Evolutionary conservation across 148 eudicot genomes (phyloP).

Genomic region (Agrostemma githago): DNA sequence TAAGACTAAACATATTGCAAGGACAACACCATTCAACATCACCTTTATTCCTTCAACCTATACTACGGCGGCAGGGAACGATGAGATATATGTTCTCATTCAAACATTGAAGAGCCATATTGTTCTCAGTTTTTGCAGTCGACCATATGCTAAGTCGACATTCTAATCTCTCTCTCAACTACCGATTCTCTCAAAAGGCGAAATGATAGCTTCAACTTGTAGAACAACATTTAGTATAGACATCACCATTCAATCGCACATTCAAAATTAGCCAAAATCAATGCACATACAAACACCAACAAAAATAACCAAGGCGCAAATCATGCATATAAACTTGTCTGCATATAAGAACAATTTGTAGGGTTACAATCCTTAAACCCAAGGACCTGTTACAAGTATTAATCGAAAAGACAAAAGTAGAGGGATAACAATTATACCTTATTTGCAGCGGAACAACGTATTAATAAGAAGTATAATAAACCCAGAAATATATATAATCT

Average conservation of each 20-base stretch:
- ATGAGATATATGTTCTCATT: not conserved
- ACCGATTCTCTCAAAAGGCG: not conserved
- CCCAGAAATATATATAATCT: too few relatives aligned
- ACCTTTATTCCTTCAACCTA: not conserved
- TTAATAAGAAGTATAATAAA: too few relatives aligned
- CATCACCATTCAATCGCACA: slow-evolving; percentile 6
- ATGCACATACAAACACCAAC: not conserved
- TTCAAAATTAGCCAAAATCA: not conserved
- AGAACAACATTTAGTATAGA: not conserved
- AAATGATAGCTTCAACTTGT: not conserved
- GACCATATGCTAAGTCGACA: not conserved
- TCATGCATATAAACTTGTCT: not conserved
- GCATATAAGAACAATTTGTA: not conserved
- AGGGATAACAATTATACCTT: too few relatives aligned
- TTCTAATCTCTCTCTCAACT: not conserved
- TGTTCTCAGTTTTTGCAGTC: not conserved
- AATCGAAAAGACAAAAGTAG: too few relatives aligned
- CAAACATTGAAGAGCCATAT: not conserved
- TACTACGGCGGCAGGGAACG: not conserved
- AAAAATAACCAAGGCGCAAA: slow-evolving; percentile 3
- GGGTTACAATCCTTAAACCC: too few relatives aligned
- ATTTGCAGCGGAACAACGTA: too few relatives aligned
- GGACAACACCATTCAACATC: too few relatives aligned
- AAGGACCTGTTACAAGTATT: too few relatives aligned
- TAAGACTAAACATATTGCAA: too few relatives aligned